Evolutionary conservation across 2,329 filamentous ascomycete species (phyloP), one percentile per base, ranked within the genome.

Genomic region (Monosporascus sp.): DNA sequence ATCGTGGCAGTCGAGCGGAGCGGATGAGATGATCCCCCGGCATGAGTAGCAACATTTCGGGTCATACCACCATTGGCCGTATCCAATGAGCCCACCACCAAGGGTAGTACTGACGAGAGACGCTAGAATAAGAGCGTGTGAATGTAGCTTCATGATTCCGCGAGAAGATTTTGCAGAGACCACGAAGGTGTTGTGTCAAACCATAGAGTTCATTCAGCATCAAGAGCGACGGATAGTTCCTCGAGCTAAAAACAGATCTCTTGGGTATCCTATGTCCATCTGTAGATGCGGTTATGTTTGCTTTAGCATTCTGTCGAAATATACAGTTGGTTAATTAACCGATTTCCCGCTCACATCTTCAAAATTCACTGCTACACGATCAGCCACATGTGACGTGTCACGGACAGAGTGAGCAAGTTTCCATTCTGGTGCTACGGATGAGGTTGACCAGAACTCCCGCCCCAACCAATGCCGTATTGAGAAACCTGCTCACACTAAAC

Each of bases 21-120:
- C 49, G 9, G 38, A 31, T 11, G 38, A 24, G 40, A 51, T 51
- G 9, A 51, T 20, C 11, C 26, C 38, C 9, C 40, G 27, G 26
- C 49, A 51, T 31, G 49, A 27, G 26, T 51, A 45, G 40, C 38
- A 41, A 11, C 38, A 41, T n/a, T 41, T 41, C 9, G 44, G 44
- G 24, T 47, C 44, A 45, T 52, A 52, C 50, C 43, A 41, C 50
- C 50, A 52, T 17, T 41, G 38, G 17, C 38, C 38, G 31, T 48
- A 52, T 17, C 50, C 50, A 26, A 52, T 41, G n/a, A 52, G 44
- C 7, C 38, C 38, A 19, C 38, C 38, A n/a, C 38, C 38, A 7
- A 41, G 17, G 19, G 37, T 40, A 41, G 38, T 19, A 4, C 17
- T 41, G 38, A 19, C 8, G 9, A 41, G 17, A 19, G 38, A 41